phyloP scores from a whole-genome alignment of 2,329 filamentous ascomycete species.

The Colletotrichum liaoningense region DNA sequence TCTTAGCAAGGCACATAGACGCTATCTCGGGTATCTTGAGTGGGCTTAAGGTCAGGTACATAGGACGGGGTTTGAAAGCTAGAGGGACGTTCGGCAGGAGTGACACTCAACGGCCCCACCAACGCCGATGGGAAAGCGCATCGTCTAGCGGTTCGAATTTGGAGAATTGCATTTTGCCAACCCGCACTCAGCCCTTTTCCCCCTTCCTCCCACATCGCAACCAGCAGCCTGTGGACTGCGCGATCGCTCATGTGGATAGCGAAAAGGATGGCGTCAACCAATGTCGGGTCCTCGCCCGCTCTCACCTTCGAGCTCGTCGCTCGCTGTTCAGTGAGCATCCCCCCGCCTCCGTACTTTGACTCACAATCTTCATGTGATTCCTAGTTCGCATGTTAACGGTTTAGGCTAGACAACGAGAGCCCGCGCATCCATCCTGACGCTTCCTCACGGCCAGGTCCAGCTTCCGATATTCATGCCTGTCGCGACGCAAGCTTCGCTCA shows the following conservation, averaged over 20 bases:
- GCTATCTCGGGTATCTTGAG: background rate
- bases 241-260: constrained; percentile 34
- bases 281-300: constrained; percentile 70
- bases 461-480: constrained; percentile 99
- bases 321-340: constrained; percentile 79
- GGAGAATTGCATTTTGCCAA: background rate
- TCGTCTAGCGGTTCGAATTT: constrained; percentile 27
- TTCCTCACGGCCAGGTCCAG: constrained; percentile 91
- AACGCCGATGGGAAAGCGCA: constrained; percentile 10
- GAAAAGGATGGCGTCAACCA: constrained; percentile 59
- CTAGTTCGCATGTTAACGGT: constrained; percentile 9
- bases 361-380: constrained; percentile 6
- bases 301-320: constrained; percentile 83
- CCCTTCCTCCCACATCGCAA: background rate
- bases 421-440: constrained; percentile 85
- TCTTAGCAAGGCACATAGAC: background rate
- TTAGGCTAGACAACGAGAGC: constrained; percentile 85
- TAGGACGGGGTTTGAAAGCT: background rate
- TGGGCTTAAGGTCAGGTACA: background rate
- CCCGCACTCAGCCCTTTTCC: background rate
- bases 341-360: background rate
- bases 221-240: constrained; percentile 13
- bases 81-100: background rate
- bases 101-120: background rate
- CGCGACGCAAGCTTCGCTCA: constrained; percentile 94